Evolutionary conservation across 2,329 filamentous ascomycete species (phyloP).

Genomic region (Alternaria hordeiaustralica): DNA sequence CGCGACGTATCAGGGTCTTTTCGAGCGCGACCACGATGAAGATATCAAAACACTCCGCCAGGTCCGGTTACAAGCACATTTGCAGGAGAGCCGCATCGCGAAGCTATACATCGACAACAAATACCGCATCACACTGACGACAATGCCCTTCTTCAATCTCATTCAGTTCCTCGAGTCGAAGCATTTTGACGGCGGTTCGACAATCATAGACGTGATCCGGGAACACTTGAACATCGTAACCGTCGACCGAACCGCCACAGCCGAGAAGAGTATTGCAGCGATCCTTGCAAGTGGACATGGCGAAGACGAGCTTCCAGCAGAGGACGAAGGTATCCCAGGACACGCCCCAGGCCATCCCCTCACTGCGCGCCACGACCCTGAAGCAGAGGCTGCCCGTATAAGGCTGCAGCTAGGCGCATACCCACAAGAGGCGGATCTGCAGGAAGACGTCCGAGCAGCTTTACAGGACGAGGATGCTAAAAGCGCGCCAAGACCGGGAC

Average conservation of each 20-base stretch:
- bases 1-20: constrained; percentile 69
- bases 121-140: constrained; percentile 89
- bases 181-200: constrained; percentile 76
- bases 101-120: constrained; percentile 85
- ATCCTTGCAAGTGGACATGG: constrained; percentile 63
- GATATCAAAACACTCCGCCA: constrained; percentile 78
- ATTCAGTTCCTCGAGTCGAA: constrained; percentile 92
- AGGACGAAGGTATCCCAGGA: constrained; percentile 73
- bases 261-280: constrained; percentile 66
- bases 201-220: constrained; percentile 76
- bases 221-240: constrained; percentile 65
- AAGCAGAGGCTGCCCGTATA: constrained; percentile 56
- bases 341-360: constrained; percentile 70
- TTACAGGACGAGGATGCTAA: constrained; percentile 84
- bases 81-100: constrained; percentile 76
- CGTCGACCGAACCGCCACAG: constrained; percentile 61
- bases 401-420: constrained; percentile 79
- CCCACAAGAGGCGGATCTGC: constrained; percentile 81
- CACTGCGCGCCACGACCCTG: constrained; percentile 64
- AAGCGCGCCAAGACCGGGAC: constrained; percentile 73
- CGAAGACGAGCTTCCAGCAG: constrained; percentile 64
- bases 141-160: constrained; percentile 79
- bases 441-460: constrained; percentile 85
- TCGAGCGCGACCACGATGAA: constrained; percentile 79
- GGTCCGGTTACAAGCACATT: constrained; percentile 77